Base-by-base conservation (phyloP, 2,329 filamentous ascomycete species). In the Chaetothyriales sp. region DNA sequence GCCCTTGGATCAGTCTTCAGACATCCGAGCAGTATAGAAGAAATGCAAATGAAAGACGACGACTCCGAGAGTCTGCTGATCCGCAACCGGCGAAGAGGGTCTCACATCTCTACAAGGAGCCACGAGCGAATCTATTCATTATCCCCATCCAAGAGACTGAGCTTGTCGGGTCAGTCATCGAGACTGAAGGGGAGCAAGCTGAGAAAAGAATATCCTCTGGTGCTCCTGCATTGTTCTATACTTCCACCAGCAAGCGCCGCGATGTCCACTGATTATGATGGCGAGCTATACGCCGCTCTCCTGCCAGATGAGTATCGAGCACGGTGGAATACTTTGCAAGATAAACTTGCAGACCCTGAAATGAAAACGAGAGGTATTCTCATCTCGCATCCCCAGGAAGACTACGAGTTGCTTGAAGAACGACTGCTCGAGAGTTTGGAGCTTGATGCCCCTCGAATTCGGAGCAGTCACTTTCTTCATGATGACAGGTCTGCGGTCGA, bases 351-450 rank as follows among this genome's bases (percentile, higher is more conserved):
- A 0, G 74, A 75, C 3, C 72, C 74, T 2, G 72, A 77, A 39
- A 65, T 81, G n/a, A 70, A 75, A 62, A 67, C 75, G 43, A 69
- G 79, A 12, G 79, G 76, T 0, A 68, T 82, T 15, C 66, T 82
- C 50, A 78, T 82, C n/a, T 73, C 76, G 1, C 79, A 82, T 61
- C 79, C 79, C 1, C 66, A 73, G 52, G 77, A 79, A 48, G 73
- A 80, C 51, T 81, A 80, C 57, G 78, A 80, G 50, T 59, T 81
- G 28, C 68, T 82, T 2, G 78, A 81, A 61, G 79, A 82, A 59
- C 67, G 77, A 39, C 65, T 82, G 6, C 58, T 82, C 32, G 78
- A 82, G 59, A 77, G 73, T 45, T 58, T 82, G 49, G 78, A 80
- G 53, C 64, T 82, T 18, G 71, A 73, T 54, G 67, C 66, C 10